Evolutionary conservation across 2,329 filamentous ascomycete species (phyloP).

Genomic region (Aureobasidium melanogenum): DNA sequence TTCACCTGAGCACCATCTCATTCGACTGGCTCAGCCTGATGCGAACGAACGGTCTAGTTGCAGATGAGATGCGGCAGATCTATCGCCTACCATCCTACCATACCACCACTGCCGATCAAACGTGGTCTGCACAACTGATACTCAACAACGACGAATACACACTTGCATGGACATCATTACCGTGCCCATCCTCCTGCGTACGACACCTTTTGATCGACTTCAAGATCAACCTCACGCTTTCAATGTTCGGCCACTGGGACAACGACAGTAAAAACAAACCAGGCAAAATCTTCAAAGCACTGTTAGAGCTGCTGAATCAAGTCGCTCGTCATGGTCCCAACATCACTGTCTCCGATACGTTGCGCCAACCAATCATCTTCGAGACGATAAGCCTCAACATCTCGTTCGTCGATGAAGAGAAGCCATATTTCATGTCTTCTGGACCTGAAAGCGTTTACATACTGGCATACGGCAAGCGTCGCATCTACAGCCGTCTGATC

Average conservation of each 20-base stretch:
- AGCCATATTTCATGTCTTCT: neutral
- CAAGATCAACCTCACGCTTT: neutral
- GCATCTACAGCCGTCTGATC: neutral
- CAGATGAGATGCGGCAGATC: slow-evolving; percentile 6
- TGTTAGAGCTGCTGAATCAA: neutral
- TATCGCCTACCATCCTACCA: neutral
- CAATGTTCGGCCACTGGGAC: slow-evolving; percentile 2
- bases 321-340: neutral
- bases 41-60: neutral
- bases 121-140: neutral
- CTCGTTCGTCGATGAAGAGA: neutral
- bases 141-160: neutral
- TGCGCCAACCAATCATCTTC: neutral
- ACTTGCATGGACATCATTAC: neutral
- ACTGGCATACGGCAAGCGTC: slow-evolving; percentile 1
- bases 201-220: neutral
- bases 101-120: neutral
- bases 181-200: neutral
- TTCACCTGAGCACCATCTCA: neutral
- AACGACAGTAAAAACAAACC: neutral
- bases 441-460: slow-evolving; percentile 2
- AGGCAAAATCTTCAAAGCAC: neutral
- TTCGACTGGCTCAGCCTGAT: slow-evolving; percentile 3
- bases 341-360: neutral
- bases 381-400: neutral